phyloP scores from a whole-genome alignment of 2,329 filamentous ascomycete species.

The Fusarium haematococcum region DNA sequence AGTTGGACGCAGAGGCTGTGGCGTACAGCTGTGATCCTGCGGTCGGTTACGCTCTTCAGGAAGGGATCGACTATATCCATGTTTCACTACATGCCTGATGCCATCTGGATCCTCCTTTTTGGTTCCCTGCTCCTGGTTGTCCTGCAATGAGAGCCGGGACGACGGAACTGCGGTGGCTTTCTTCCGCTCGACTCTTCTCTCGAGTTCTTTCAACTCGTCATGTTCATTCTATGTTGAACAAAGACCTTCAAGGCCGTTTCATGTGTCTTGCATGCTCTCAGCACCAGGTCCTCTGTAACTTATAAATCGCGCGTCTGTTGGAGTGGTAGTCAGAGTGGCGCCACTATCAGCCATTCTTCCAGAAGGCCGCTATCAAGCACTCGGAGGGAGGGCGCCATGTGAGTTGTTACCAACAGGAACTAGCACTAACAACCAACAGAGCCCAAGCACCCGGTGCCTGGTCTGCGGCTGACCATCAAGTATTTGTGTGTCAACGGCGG shows the following conservation, averaged over 20 bases:
- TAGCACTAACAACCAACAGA: neutral
- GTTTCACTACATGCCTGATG: conserved; percentile 4
- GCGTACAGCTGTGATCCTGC: neutral
- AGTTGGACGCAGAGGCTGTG: neutral
- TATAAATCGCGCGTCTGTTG: neutral
- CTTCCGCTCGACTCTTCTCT: neutral
- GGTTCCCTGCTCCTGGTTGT: neutral
- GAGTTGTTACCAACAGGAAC: neutral
- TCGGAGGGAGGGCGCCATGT: neutral
- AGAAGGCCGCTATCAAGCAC: neutral
- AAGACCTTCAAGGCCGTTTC: neutral
- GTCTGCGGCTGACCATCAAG: neutral
- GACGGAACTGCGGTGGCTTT: neutral
- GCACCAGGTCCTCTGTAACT: neutral
- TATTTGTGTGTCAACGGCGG: neutral
- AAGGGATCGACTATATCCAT: conserved; percentile 14
- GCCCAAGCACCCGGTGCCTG: neutral
- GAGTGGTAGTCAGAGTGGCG: neutral
- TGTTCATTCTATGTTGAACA: neutral
- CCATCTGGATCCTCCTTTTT: neutral
- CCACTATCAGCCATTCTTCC: neutral
- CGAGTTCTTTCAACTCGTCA: neutral
- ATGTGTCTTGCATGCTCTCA: neutral
- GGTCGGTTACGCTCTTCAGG: conserved; percentile 6
- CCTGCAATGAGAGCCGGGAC: neutral